Evolutionary conservation across 2,329 filamentous ascomycete species (phyloP), one percentile per base, ranked within the genome.

Genomic region (Alternaria sp.): DNA sequence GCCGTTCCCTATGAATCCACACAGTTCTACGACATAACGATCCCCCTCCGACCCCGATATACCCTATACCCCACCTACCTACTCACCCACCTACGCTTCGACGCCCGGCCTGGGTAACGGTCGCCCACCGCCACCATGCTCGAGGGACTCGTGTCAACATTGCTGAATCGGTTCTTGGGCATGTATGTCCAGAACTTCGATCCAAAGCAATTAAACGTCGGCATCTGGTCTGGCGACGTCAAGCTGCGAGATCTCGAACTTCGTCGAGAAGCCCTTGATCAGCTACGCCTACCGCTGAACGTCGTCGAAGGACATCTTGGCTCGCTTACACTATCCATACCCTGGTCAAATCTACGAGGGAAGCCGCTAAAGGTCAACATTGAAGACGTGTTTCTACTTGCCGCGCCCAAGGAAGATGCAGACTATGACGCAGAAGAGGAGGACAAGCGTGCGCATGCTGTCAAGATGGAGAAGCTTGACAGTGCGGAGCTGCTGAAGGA

Each of bases 121-220:
- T 88, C 84, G 77, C 77, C 79, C 71, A 72, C 79, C 79, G 73
- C 79, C 82, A 85, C 79, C 75, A 99, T 99, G 95, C 88, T 99
- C 83, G 95, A 99, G 87, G 92, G 94, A 70, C 86, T 99, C 71
- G 95, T 98, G 66, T 93, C 95, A 73, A 96, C 94, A 81, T 86
- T 99, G 84, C 90, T 99, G 73, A 99, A 99, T 84, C 91, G 96
- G 84, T 98, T 99, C 82, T 83, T 99, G 88, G 96, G 95, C 86
- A 97, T 98, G 91, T 99, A 99, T 81, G 94, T 99, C 81, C 94
- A 96, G 86, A 98, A 99, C 82, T 99, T 99, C 79, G 95, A 99
- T 80, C 93, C 95, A 55, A 91, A 93, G 74, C 95, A 99, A 83
- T 87, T 99, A 68, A 99, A 99, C 78, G 94, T 99, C 65, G 95